phyloP scores from a whole-genome alignment of 805 yeast genomes.

The Saccharomycopsis guyanensis region DNA sequence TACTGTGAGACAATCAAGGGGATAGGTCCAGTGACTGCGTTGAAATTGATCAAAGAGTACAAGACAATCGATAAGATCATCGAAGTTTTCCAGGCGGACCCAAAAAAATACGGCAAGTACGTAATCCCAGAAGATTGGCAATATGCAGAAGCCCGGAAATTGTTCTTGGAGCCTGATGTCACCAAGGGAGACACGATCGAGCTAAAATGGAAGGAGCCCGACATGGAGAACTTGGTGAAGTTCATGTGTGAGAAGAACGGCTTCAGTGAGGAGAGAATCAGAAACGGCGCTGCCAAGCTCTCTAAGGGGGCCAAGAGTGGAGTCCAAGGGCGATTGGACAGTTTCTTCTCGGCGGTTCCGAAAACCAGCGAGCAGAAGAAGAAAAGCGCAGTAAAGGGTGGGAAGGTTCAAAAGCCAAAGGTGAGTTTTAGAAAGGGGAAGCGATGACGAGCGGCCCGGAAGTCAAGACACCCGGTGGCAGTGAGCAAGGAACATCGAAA shows the following conservation, averaged over 20 bases:
- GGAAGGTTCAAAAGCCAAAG: conserved; percentile 21
- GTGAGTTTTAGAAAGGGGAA: conserved; percentile 12
- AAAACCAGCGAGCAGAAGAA: conserved; percentile 39
- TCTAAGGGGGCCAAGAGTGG: conserved; percentile 78
- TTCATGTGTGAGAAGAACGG: conserved; percentile 85
- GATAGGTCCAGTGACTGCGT: conserved; percentile 93
- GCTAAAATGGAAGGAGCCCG: conserved; percentile 85
- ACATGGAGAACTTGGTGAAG: conserved; percentile 72
- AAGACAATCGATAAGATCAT: conserved; percentile 74
- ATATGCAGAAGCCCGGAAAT: conserved; percentile 73
- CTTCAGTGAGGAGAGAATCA: conserved; percentile 86
- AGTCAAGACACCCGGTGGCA: background rate
- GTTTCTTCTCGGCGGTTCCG: conserved; percentile 70
- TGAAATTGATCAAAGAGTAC: conserved; percentile 80
- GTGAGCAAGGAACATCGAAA: background rate
- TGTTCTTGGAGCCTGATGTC: conserved; percentile 81
- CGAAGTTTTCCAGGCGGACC: conserved; percentile 42
- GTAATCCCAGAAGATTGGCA: conserved; percentile 96
- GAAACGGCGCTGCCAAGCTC: conserved; percentile 78
- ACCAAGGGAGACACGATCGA: conserved; percentile 50
- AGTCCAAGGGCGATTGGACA: conserved; percentile 87
- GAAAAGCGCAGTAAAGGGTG: conserved; percentile 29
- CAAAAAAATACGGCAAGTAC: conserved; percentile 49
- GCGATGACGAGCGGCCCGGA: background rate
- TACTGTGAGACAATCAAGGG: conserved; percentile 94